phyloP scores from a whole-genome alignment of 1,284 basidiomycete genomes.

The Lentinus polychrous region DNA sequence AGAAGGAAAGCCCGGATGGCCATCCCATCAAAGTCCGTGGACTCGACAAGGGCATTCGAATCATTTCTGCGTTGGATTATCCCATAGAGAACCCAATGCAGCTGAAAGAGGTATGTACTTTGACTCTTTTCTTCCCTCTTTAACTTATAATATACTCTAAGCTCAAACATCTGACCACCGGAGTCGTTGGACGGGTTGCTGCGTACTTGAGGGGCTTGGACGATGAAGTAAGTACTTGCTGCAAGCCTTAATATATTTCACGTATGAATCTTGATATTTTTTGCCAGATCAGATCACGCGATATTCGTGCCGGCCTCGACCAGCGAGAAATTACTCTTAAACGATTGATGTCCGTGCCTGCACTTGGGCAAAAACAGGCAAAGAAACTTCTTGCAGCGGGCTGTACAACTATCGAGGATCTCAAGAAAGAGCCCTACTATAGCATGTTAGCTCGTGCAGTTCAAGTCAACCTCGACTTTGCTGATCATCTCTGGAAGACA shows the following conservation, averaged over 20 bases:
- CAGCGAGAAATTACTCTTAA: too few relatives aligned
- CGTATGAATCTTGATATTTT: too few relatives aligned
- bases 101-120: too few relatives aligned
- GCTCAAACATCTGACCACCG: conserved; percentile 34
- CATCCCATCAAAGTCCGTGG: conserved; percentile 40
- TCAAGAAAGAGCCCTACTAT: conserved; percentile 31
- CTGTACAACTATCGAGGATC: conserved; percentile 32
- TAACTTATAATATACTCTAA: conserved; percentile 11
- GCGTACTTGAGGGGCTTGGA: conserved; percentile 23
- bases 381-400: conserved; percentile 37
- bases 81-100: conserved; percentile 25
- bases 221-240: conserved; percentile 27
- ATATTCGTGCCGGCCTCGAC: too few relatives aligned
- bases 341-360: too few relatives aligned
- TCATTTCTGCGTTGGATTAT: conserved; percentile 29
- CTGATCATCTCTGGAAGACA: conserved; percentile 26
- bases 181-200: conserved; percentile 32
- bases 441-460: conserved; percentile 29
- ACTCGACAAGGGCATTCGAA: conserved; percentile 37
- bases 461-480: conserved; percentile 30
- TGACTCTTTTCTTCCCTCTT: too few relatives aligned
- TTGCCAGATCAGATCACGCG: too few relatives aligned
- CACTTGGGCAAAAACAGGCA: conserved; percentile 26
- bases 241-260: too few relatives aligned
- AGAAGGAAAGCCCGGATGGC: conserved; percentile 26